Base-by-base conservation (phyloP, 2,329 filamentous ascomycete species). In the Dactylellina sp. region DNA sequence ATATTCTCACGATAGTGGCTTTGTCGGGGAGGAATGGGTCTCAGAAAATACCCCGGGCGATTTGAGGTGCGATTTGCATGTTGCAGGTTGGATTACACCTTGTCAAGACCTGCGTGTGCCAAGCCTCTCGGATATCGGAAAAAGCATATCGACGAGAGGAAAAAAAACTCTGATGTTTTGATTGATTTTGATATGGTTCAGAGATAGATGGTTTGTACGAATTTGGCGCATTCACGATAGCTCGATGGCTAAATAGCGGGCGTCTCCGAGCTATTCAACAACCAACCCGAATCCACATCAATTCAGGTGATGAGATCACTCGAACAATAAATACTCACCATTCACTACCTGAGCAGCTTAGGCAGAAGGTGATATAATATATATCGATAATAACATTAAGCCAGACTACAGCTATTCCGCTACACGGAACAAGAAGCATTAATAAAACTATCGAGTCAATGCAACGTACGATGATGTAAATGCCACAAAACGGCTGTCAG, bases 401-500 rank as follows among this genome's bases (percentile, higher is more conserved):
- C n/a, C n/a, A n/a, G n/a, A n/a, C n/a, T n/a, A n/a, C n/a, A n/a
- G n/a, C n/a, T n/a, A n/a, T n/a, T n/a, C n/a, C n/a, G n/a, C n/a
- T n/a, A n/a, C n/a, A n/a, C n/a, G n/a, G n/a, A n/a, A n/a, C n/a
- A n/a, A n/a, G n/a, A n/a, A n/a, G n/a, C n/a, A n/a, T n/a, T n/a
- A n/a, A n/a, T n/a, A n/a, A n/a, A n/a, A n/a, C n/a, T n/a, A n/a
- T 32, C 28, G 28, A 32, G 28, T 24, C 11, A 22, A 40, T 24
- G n/a, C 12, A 35, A 66, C 39, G 63, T 46, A 60, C 53, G n/a
- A 68, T 68, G 53, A 68, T 60, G 52, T 68, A 42, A 68, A 28
- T 57, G 12, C 50, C 50, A 18, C 39, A 18, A 11, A 40, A 24
- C 11, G 5, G 7, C 28, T 24, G 25, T 28, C n/a, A 46, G 37